These are phyloP conservation scores for Chrysanthemum lavandulifolium DNA, from an alignment of 129 eudicot genomes.

Conservation along the genomic window DNA sequence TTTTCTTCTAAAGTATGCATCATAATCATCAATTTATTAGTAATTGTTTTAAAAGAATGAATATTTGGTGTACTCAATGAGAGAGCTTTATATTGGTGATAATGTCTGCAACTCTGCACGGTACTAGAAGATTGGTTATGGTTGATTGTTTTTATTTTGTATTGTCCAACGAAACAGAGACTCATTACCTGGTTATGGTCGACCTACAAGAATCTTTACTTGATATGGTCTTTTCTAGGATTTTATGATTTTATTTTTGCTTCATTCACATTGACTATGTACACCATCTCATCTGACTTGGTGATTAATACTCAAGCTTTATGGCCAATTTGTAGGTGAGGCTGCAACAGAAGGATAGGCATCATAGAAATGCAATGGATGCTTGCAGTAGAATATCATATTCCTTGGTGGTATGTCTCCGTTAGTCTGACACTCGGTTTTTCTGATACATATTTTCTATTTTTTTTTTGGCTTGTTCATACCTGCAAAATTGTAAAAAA, in stretches of 20 bases:
- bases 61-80: no score
- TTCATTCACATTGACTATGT: slow-evolving; percentile 16
- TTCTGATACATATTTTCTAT: neutral
- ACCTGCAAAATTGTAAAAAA: slow-evolving; percentile 1
- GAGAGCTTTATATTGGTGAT: no score
- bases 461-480: neutral
- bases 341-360: slow-evolving; percentile 59
- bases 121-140: neutral
- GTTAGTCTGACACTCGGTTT: slow-evolving; percentile 25
- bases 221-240: neutral
- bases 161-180: slow-evolving; percentile 2
- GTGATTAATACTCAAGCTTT: slow-evolving; percentile 32
- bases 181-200: neutral
- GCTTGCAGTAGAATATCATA: slow-evolving; percentile 35
- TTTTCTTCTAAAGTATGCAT: neutral
- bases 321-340: slow-evolving; percentile 77
- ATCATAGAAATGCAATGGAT: slow-evolving; percentile 40
- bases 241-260: neutral
- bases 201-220: slow-evolving; percentile 1
- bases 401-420: slow-evolving; percentile 48
- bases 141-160: neutral
- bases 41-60: neutral
- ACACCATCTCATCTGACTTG: slow-evolving; percentile 1
- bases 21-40: neutral
- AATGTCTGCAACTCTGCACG: no score